Evolutionary conservation across 23 red algal genomes (phyloP).

Genomic region (Agarophyton chilense): DNA sequence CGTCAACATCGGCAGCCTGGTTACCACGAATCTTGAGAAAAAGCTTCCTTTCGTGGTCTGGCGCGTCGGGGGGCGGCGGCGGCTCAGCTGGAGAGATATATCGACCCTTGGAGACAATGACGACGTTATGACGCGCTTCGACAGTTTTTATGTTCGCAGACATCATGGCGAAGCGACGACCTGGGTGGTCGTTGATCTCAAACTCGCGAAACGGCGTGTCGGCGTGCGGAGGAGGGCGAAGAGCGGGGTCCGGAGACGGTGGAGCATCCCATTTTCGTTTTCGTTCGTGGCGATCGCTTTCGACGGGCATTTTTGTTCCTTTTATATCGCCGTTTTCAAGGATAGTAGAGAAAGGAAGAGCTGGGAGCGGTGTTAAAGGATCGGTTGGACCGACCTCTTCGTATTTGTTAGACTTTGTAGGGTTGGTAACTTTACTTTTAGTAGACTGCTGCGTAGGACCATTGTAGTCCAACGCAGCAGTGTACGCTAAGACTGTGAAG

Average conservation of each 20-base stretch:
- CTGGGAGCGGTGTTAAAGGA: too few species aligned
- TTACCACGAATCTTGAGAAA: constrained; percentile 54
- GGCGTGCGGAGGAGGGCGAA: not conserved
- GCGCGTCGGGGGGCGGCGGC: not conserved
- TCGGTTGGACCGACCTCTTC: too few species aligned
- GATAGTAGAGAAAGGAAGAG: too few species aligned
- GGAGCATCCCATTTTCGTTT: constrained; percentile 26
- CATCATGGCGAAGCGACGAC: constrained; percentile 73
- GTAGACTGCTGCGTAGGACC: too few species aligned
- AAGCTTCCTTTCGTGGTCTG: constrained; percentile 39
- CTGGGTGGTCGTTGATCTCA: constrained; percentile 77
- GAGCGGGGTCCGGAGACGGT: not conserved
- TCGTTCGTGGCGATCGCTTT: not conserved
- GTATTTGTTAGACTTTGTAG: too few species aligned
- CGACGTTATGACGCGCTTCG: constrained; percentile 42
- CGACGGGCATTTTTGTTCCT: constrained; percentile 4
- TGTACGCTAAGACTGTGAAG: too few species aligned
- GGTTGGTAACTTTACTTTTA: too few species aligned
- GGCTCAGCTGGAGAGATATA: constrained; percentile 19
- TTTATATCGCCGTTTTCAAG: too few species aligned
- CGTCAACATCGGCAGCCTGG: constrained; percentile 6
- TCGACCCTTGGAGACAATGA: constrained; percentile 61
- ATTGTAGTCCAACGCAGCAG: too few species aligned
- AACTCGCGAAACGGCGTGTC: constrained; percentile 53
- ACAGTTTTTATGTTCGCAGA: constrained; percentile 50